Evolutionary conservation across 225 moss, liverwort and hornwort species (phyloP).

Genomic region (Marchantia polymorpha): DNA sequence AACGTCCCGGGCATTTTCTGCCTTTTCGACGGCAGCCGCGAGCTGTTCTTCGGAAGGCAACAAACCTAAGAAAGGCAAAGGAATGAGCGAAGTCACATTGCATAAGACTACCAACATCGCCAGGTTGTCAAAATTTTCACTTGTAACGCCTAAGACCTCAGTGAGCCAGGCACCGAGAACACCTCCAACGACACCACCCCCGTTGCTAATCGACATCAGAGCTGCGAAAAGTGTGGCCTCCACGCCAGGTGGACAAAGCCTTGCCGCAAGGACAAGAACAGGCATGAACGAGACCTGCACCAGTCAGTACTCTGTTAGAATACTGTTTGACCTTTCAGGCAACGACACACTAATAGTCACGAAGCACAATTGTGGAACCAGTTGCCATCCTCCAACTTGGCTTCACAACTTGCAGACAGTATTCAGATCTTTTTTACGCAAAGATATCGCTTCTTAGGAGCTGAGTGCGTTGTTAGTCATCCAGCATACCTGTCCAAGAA

Average conservation of each 20-base stretch:
- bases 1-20: conserved; percentile 51
- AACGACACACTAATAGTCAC: not conserved
- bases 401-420: not conserved
- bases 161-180: conserved; percentile 83
- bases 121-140: conserved; percentile 73
- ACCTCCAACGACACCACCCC: conserved; percentile 79
- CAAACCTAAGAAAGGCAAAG: conserved; percentile 76
- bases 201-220: conserved; percentile 96
- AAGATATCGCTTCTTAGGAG: no score
- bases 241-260: conserved; percentile 90
- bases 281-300: conserved; percentile 97
- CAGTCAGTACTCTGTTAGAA: not conserved
- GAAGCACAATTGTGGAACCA: no score
- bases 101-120: conserved; percentile 67
- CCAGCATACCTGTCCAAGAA: conserved; percentile 73
- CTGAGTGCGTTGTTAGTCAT: not conserved
- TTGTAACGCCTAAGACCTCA: conserved; percentile 68
- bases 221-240: conserved; percentile 97
- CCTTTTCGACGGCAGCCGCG: conserved; percentile 71
- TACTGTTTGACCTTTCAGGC: not conserved
- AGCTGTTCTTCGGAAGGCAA: conserved; percentile 77
- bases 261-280: conserved; percentile 90
- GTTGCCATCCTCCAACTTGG: not conserved
- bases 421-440: not conserved
- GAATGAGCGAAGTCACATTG: conserved; percentile 69